phyloP scores from a whole-genome alignment of 2,329 filamentous ascomycete species.

The Trichoderma sp. region DNA sequence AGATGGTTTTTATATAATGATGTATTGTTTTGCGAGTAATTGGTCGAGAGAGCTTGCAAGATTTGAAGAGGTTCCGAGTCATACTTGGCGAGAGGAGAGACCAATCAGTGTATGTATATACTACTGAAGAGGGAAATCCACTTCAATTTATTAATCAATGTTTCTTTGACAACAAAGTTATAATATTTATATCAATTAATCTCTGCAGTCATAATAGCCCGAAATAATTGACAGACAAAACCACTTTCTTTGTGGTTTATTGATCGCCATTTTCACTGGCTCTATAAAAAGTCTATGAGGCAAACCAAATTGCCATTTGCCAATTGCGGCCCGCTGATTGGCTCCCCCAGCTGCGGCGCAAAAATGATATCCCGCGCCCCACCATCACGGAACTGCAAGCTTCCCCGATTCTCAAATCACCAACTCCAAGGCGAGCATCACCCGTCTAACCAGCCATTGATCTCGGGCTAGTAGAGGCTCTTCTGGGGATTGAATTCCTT shows the following conservation, averaged over 20 bases:
- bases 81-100: neutral
- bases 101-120: neutral
- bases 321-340: slow-evolving; percentile 34
- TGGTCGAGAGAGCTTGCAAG: neutral
- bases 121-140: neutral
- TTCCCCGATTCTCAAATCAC: slow-evolving; percentile 33
- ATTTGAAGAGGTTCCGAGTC: neutral
- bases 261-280: neutral
- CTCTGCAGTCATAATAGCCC: neutral
- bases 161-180: neutral
- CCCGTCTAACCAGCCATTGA: slow-evolving; percentile 34
- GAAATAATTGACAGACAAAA: neutral
- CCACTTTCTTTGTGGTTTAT: neutral
- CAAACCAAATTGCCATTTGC: slow-evolving; percentile 1
- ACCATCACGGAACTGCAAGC: slow-evolving; percentile 31
- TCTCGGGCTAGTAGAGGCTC: slow-evolving; percentile 36
- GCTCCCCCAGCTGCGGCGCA: slow-evolving; percentile 27
- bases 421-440: slow-evolving; percentile 31
- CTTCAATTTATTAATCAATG: neutral
- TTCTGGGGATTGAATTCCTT: slow-evolving; percentile 31
- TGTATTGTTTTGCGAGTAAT: neutral
- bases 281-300: neutral
- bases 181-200: neutral
- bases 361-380: slow-evolving; percentile 34
- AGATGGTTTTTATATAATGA: neutral